A percentile compares a stretch with the other conserved stretches of the same genome.
These are phyloP conservation scores for Immersiella caudata DNA, from an alignment of 495 filamentous ascomycete genomes.

Conservation along the genomic window DNA sequence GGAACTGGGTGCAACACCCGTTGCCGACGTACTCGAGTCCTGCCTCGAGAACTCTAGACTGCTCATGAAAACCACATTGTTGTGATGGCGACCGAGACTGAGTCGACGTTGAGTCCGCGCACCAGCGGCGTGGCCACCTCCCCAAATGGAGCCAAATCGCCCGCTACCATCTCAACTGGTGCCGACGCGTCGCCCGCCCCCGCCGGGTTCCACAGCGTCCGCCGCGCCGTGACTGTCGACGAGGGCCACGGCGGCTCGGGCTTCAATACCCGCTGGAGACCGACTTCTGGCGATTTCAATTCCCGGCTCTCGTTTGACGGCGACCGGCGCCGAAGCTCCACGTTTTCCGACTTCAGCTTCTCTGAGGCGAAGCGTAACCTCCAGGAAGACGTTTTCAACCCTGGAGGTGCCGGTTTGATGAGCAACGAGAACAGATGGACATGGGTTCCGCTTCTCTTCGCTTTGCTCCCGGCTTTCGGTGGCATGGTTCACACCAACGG, in stretches of 20 bases:
- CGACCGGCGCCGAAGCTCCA: conserved; percentile 68
- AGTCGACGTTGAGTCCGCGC: conserved; percentile 9
- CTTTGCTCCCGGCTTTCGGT: conserved; percentile 79
- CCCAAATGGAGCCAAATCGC: not conserved
- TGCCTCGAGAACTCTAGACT: not conserved
- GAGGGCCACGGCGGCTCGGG: conserved; percentile 21
- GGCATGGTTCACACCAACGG: conserved; percentile 87
- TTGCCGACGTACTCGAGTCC: not conserved
- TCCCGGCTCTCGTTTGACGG: conserved; percentile 33
- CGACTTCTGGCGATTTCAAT: conserved; percentile 17
- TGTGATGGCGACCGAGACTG: conserved; percentile 8
- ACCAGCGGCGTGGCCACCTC: not conserved
- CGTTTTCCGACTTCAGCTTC: conserved; percentile 69
- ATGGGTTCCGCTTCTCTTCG: conserved; percentile 76
- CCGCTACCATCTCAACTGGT: conserved; percentile 4
- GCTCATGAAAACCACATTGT: conserved; percentile 1
- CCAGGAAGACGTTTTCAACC: conserved; percentile 71
- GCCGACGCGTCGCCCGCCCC: conserved; percentile 28
- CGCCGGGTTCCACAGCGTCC: conserved; percentile 31
- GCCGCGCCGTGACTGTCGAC: conserved; percentile 42
- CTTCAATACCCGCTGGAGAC: conserved; percentile 13
- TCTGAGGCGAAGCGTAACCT: conserved; percentile 68
- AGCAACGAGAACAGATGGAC: conserved; percentile 57
- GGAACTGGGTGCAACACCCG: not conserved
- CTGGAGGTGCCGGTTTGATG: conserved; percentile 46